Evolutionary conservation across 2,329 filamentous ascomycete species (phyloP).

Genomic region (Lachnellula hyalina): DNA sequence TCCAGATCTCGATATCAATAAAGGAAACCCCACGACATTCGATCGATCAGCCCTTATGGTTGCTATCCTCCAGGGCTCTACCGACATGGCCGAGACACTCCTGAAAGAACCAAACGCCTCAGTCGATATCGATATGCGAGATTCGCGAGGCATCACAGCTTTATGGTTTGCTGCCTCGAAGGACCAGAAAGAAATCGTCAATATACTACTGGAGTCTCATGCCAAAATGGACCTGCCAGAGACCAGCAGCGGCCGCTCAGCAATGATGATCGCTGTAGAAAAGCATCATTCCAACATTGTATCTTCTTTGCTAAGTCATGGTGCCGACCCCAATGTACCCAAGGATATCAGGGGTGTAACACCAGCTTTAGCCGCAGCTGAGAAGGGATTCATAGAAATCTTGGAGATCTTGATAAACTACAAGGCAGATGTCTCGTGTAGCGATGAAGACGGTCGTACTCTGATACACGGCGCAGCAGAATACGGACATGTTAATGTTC

Average conservation of each 20-base stretch:
- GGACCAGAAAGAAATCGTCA: conserved; percentile 3
- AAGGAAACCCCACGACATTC: neutral
- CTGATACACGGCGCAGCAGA: conserved; percentile 12
- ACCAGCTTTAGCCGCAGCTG: conserved; percentile 7
- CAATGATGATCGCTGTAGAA: conserved; percentile 8
- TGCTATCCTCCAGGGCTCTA: neutral
- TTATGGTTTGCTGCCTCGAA: conserved; percentile 5
- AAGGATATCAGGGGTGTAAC: conserved; percentile 5
- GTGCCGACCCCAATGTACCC: conserved; percentile 6
- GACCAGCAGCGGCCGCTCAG: conserved; percentile 2
- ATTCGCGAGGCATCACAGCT: conserved; percentile 10
- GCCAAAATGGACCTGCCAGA: conserved; percentile 7
- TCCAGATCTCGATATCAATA: conserved; percentile 6
- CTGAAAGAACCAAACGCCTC: conserved; percentile 1
- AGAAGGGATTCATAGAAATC: conserved; percentile 3
- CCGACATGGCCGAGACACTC: conserved; percentile 6
- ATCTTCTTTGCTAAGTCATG: neutral
- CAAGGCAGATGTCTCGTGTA: conserved; percentile 2
- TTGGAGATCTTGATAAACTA: conserved; percentile 1
- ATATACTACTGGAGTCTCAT: conserved; percentile 1
- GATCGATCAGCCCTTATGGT: conserved; percentile 12
- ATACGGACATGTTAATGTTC: neutral
- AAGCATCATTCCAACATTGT: conserved; percentile 5
- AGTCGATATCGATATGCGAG: conserved; percentile 6
- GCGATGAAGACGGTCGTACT: conserved; percentile 11